Base-by-base conservation (phyloP, 306 rosid genomes). In the Castanea crenata region DNA sequence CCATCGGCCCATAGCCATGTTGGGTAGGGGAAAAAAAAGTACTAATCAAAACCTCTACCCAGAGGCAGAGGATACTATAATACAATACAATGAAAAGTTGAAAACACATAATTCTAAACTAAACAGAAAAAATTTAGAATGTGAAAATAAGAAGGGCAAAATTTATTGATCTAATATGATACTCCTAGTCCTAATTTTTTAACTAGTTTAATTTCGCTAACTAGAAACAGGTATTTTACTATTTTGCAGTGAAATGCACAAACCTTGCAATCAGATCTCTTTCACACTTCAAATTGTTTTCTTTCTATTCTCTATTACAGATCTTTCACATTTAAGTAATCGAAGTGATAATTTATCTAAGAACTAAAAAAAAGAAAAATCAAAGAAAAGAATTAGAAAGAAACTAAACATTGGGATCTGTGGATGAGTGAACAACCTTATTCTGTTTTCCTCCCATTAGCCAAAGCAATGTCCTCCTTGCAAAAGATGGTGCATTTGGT, bases 401-500 rank as follows among this genome's bases (percentile, higher is more conserved):
- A 65, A 75, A 55, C 87, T 83, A 91, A 20, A 84, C 74, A 77
- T 75, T 87, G 75, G 98, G 90, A 86, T 76, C 76, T 38, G 80
- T 83, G 41, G 89, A 85, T 18, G 96, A 93, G 70, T 95, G 92
- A 80, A 92, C 90, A 82, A 93, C 97, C 91, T 93, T 96, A 76
- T 88, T 93, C 85, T 90, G 97, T 86, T 80, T 91, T 74, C 98
- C 98, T 74, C 98, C 98, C 46, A 88, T 85, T 1, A 96, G 94
- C 99, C 98, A 96, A 80, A 90, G 89, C 80, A 96, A 86, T 72
- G 98, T 93, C 82, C 85, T 91, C 74, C 95, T 90, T 4, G 99
- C 96, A 58, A 96, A 96, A 41, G 98, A 96, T 51, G 97, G 93
- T 3, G 89, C 88, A 56, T 89, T 95, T 25, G 88, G 76, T 76